phyloP scores from a whole-genome alignment of 2,329 filamentous ascomycete species.

The Dactylellina haptotyla region DNA sequence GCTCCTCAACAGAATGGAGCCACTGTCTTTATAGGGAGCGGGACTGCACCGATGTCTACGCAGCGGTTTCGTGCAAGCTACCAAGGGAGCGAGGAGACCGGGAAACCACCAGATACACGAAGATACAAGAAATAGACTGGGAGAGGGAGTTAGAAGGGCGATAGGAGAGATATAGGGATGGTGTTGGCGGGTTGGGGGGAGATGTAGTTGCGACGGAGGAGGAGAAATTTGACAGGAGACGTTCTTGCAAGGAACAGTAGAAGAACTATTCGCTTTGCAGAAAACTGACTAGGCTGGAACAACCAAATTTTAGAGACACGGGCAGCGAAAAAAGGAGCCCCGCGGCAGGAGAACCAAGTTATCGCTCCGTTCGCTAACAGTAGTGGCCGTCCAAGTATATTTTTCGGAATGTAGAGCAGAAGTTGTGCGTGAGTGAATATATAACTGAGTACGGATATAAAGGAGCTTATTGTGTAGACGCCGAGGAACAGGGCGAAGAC shows the following conservation, averaged over 20 bases:
- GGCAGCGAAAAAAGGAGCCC: not conserved
- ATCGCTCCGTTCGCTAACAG: no score
- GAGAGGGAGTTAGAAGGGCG: not conserved
- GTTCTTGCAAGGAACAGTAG: conserved; percentile 38
- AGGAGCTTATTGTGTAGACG: not conserved
- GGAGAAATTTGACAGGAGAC: conserved; percentile 54
- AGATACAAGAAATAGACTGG: conserved; percentile 16
- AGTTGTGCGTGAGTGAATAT: no score
- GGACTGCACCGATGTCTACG: conserved; percentile 16
- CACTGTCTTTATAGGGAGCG: not conserved
- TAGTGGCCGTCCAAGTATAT: no score
- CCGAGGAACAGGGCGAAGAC: not conserved
- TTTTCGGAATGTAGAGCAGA: no score
- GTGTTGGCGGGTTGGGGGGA: conserved; percentile 19
- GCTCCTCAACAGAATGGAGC: conserved; percentile 12
- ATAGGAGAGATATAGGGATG: conserved; percentile 16
- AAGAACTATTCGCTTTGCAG: not conserved
- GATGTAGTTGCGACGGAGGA: conserved; percentile 39
- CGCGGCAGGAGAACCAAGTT: no score
- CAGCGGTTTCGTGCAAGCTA: conserved; percentile 33
- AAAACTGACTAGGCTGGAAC: not conserved
- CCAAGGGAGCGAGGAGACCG: not conserved
- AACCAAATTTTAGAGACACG: not conserved
- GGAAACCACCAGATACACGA: not conserved
- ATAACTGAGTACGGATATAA: no score